Evolutionary conservation across 345 rosid genomes (phyloP).

Genomic region (Moricandia arvensis): DNA sequence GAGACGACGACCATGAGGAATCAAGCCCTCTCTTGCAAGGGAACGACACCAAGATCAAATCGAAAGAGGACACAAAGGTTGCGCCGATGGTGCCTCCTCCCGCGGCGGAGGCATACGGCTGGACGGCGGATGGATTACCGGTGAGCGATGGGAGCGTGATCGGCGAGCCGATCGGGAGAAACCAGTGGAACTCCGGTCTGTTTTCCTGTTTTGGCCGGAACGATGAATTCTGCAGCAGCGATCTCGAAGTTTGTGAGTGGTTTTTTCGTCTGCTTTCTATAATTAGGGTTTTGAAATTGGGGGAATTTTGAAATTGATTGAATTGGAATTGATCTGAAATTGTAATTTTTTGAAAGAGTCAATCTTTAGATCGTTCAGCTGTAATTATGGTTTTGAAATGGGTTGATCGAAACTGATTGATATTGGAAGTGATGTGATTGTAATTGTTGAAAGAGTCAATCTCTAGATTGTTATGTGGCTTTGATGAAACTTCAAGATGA

Average conservation of each 20-base stretch:
- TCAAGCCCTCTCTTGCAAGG: conserved; percentile 71
- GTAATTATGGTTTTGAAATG: too few species aligned
- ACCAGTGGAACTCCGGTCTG: conserved; percentile 72
- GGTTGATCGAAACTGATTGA: not conserved
- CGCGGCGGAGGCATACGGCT: conserved; percentile 42
- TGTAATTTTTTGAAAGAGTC: not conserved
- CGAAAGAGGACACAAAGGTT: conserved; percentile 8
- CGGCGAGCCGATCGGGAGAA: conserved; percentile 79
- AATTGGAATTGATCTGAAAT: not conserved
- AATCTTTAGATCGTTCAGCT: not conserved
- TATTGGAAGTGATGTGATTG: not conserved
- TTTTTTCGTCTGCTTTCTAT: not conserved
- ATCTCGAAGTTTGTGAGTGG: conserved; percentile 94
- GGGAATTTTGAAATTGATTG: not conserved
- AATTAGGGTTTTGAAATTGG: not conserved
- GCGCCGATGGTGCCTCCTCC: conserved; percentile 24
- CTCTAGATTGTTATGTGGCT: not conserved
- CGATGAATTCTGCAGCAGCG: conserved; percentile 98
- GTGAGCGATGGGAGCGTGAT: conserved; percentile 66
- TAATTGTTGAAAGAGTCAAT: not conserved
- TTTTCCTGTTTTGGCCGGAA: conserved; percentile 77
- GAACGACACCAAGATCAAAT: conserved; percentile 39
- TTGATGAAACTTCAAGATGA: not conserved
- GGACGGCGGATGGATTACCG: conserved; percentile 88
- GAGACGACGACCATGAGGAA: conserved; percentile 47